These are phyloP conservation scores for Teunomyces cretensis DNA, from an alignment of 805 yeast species.

Conservation along the genomic window DNA sequence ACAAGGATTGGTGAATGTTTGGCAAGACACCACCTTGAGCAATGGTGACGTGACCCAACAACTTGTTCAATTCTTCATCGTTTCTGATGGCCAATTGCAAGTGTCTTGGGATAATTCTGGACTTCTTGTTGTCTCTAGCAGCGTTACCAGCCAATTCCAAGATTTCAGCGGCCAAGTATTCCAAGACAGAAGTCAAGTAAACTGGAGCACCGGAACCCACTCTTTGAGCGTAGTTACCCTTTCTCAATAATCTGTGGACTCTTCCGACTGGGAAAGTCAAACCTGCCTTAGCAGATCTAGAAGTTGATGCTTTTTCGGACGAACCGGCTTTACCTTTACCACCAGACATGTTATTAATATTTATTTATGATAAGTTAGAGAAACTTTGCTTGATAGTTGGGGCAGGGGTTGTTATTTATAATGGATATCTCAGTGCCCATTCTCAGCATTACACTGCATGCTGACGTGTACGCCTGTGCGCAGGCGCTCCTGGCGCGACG, in stretches of 20 bases:
- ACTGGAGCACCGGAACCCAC: conserved; percentile 55
- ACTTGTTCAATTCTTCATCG: conserved; percentile 52
- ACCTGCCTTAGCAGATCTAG: conserved; percentile 51
- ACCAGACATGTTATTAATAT: conserved; percentile 15
- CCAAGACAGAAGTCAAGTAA: conserved; percentile 49
- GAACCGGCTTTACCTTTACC: conserved; percentile 43
- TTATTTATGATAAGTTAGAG: conserved; percentile 1
- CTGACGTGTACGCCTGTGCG: conserved; percentile 2
- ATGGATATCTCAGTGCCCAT: not conserved
- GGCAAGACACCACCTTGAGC: conserved; percentile 56
- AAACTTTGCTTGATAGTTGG: not conserved
- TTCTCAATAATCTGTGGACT: conserved; percentile 51
- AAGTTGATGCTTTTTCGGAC: conserved; percentile 48
- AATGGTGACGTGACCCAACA: conserved; percentile 62
- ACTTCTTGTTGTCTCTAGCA: conserved; percentile 82
- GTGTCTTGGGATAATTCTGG: conserved; percentile 58
- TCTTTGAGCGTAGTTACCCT: conserved; percentile 53
- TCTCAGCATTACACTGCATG: not conserved
- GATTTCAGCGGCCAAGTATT: conserved; percentile 50
- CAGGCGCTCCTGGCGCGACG: not conserved
- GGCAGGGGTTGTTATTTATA: conserved; percentile 2
- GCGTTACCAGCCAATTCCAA: conserved; percentile 54
- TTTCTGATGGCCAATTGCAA: conserved; percentile 53
- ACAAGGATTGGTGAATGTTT: conserved; percentile 49
- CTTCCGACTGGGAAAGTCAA: conserved; percentile 53